Conservation (phyloP, 257 asterid genomes). For the Anisodus acutangulus region DNA sequence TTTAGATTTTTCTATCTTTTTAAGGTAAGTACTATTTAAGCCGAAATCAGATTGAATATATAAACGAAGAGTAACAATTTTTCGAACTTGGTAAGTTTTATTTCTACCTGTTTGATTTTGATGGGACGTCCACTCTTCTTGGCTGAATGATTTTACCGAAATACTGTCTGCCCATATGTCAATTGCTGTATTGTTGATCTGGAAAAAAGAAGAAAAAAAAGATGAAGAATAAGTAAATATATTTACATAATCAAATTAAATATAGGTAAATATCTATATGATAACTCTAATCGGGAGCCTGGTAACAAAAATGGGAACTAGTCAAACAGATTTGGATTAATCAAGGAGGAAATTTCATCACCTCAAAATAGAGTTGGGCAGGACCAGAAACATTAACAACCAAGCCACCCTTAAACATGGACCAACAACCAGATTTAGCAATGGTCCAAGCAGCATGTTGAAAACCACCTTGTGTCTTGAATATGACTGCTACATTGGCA, state of each 20-base stretch:
- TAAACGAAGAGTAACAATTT: background rate
- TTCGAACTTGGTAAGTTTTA: no score
- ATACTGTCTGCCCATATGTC: slow-evolving; percentile 47
- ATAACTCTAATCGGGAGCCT: background rate
- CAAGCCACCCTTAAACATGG: slow-evolving; percentile 57
- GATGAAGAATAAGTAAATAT: background rate
- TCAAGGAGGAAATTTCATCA: background rate
- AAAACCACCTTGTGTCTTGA: slow-evolving; percentile 29
- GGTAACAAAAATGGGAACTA: background rate
- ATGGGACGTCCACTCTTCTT: slow-evolving; percentile 58
- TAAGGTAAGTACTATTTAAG: slow-evolving; percentile 35
- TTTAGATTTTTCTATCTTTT: background rate
- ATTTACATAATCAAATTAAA: background rate
- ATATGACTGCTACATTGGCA: slow-evolving; percentile 38
- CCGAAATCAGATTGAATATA: no score
- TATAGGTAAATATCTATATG: background rate
- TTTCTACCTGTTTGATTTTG: slow-evolving; percentile 53
- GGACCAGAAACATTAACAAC: slow-evolving; percentile 41
- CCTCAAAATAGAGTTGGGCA: slow-evolving; percentile 46
- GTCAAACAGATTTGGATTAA: background rate
- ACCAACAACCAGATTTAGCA: slow-evolving; percentile 54
- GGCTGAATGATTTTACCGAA: slow-evolving; percentile 69
- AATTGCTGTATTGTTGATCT: slow-evolving; percentile 35
- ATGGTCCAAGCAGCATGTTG: slow-evolving; percentile 39
- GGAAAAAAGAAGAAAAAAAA: background rate